Evolutionary conservation across 1,284 basidiomycete species (phyloP), one percentile per base, ranked within the genome.

Genomic region (Phellopilus nigrolimitatus): DNA sequence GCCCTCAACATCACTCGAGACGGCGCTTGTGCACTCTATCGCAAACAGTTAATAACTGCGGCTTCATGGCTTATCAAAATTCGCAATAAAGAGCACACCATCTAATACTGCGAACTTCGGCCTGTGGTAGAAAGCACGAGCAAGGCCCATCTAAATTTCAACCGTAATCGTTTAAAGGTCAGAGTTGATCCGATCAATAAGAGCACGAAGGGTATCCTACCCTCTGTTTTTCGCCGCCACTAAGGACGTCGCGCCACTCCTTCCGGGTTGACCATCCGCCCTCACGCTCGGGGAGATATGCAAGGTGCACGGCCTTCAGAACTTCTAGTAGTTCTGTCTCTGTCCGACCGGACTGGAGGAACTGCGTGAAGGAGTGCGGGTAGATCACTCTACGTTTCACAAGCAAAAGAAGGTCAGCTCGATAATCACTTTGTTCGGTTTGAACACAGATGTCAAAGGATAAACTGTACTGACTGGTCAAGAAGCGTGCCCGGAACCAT

Each of bases 1-100:
- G 0, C 94, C 94, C 65, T 97, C 95, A 17, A 97, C 93, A 63
- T 98, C 95, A 51, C 91, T 93, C 7, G 93, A 97, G 4, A 99
- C 94, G 1, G 95, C 95, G 56, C 89, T 93, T 3, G 95, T 97
- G 68, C 92, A 95, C 66, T 98, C 95, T 88, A 57, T 49, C 4
- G 59, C 66, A 31, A 22, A 19, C 15, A n/a, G 3, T 19, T 3
- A 50, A 21, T 28, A 19, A 15, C 17, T 33, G 47, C 33, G 60
- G 50, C 52, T 21, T 34, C 28, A 45, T 21, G 34, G 38, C 5
- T 44, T 30, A 22, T 24, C 12, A 27, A 47, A 25, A 49, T 47
- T 17, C 41, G 40, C 15, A 36, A 40, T 44, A 19, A 22, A n/a
- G 27, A 8, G 68, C 79, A 31, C 53, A 85, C 84, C 85, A 65